Percentiles rank a stretch among this genome's conserved stretches.
Evolutionary conservation across 495 filamentous ascomycete genomes (phyloP).

Genomic region (Xylaria longipes): DNA sequence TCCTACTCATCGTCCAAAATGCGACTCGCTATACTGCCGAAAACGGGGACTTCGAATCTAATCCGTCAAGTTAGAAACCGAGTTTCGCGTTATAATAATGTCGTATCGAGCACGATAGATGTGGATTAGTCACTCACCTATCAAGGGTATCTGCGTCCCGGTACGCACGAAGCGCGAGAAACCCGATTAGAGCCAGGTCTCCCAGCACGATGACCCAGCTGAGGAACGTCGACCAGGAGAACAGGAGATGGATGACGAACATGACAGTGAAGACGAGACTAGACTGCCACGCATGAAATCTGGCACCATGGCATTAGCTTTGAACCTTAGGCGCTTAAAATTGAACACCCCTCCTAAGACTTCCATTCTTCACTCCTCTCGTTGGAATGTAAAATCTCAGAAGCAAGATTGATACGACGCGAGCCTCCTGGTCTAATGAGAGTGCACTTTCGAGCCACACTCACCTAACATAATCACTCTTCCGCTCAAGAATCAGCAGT

Average conservation of each 20-base stretch:
- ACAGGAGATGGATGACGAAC: constrained; percentile 84
- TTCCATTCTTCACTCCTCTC: background rate
- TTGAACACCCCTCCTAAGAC: background rate
- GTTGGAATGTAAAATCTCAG: background rate
- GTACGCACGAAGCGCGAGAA: constrained; percentile 80
- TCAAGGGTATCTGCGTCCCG: constrained; percentile 90
- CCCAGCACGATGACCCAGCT: constrained; percentile 81
- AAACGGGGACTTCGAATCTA: constrained; percentile 84
- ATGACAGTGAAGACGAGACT: constrained; percentile 84
- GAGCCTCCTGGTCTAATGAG: background rate
- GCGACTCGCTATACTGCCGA: constrained; percentile 82
- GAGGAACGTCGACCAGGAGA: constrained; percentile 82
- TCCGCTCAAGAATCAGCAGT: constrained; percentile 84
- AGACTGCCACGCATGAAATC: constrained; percentile 96
- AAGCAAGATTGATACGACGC: background rate
- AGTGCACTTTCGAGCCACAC: constrained; percentile 35
- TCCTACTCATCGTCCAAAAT: constrained; percentile 89
- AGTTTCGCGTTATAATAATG: constrained; percentile 23
- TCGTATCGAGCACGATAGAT: background rate
- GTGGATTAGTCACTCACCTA: constrained; percentile 55
- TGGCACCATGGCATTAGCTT: constrained; percentile 38
- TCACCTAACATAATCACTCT: constrained; percentile 95
- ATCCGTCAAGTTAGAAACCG: background rate
- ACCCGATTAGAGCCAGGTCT: constrained; percentile 79
- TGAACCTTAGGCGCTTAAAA: background rate